A percentile compares a stretch with the other conserved stretches of the same genome.
phyloP scores from a whole-genome alignment of 352 stramenopile genomes.

The Phytopythium boreale region DNA sequence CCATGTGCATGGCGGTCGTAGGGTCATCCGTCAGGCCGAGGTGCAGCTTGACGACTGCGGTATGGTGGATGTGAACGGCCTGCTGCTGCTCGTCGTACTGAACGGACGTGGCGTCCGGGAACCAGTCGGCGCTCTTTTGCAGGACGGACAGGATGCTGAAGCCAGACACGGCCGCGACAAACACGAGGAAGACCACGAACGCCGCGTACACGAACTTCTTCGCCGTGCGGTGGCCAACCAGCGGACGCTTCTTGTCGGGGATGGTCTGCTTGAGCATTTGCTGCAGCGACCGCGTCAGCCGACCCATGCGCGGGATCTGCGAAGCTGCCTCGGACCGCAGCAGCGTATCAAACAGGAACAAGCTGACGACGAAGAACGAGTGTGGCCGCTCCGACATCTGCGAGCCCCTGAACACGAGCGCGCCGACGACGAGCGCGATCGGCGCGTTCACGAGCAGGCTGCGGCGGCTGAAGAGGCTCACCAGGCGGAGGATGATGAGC shows the following conservation, averaged over 20 bases:
- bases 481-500: slow-evolving; percentile 73
- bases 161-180: slow-evolving; percentile 62
- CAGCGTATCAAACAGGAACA: slow-evolving; percentile 80
- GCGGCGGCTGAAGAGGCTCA: slow-evolving; percentile 48
- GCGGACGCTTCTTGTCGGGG: slow-evolving; percentile 31
- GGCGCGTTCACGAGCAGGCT: slow-evolving; percentile 49
- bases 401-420: slow-evolving; percentile 57
- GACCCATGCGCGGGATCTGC: slow-evolving; percentile 45
- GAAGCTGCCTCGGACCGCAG: slow-evolving; percentile 50
- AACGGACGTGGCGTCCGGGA: slow-evolving; percentile 71
- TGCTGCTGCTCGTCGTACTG: slow-evolving; percentile 49
- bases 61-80: slow-evolving; percentile 80
- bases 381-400: slow-evolving; percentile 79
- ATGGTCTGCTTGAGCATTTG: slow-evolving; percentile 65
- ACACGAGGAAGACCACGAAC: slow-evolving; percentile 60
- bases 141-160: slow-evolving; percentile 77
- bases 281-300: slow-evolving; percentile 41
- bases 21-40: slow-evolving; percentile 58
- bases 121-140: slow-evolving; percentile 71
- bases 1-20: slow-evolving; percentile 30
- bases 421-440: slow-evolving; percentile 45
- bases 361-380: slow-evolving; percentile 61
- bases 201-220: slow-evolving; percentile 70
- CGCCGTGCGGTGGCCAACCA: slow-evolving; percentile 46
- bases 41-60: slow-evolving; percentile 81